phyloP scores from a whole-genome alignment of 768 basidiomycete species.

The Agaricus sinodeliciosus region DNA sequence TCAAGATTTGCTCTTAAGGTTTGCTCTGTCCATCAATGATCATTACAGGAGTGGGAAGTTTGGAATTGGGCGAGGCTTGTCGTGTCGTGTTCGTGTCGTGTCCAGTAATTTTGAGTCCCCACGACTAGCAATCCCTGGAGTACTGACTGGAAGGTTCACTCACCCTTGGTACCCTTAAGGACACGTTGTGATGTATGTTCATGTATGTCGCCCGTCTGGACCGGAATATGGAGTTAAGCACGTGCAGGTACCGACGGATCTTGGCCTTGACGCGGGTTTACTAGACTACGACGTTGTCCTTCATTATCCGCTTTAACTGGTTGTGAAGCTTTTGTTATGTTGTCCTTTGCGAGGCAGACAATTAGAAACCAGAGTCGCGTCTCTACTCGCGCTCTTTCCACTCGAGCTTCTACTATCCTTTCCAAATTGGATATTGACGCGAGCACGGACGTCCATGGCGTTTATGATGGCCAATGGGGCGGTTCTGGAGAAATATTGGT shows the following conservation, averaged over 20 bases:
- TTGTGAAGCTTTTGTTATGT: neutral
- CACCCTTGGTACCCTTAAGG: too few species aligned
- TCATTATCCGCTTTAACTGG: neutral
- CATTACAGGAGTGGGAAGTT: too few species aligned
- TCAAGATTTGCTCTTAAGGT: too few species aligned
- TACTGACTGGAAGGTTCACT: too few species aligned
- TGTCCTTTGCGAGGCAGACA: slow-evolving; percentile 1
- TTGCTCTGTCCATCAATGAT: too few species aligned
- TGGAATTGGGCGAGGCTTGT: too few species aligned
- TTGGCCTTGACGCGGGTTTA: neutral
- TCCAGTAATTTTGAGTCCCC: too few species aligned
- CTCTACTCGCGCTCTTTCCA: slow-evolving; percentile 46
- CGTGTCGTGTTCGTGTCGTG: too few species aligned
- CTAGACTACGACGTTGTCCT: neutral
- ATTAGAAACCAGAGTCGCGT: neutral
- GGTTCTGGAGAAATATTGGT: slow-evolving; percentile 66
- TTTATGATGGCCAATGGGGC: slow-evolving; percentile 80
- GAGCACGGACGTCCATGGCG: slow-evolving; percentile 55
- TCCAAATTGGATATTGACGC: slow-evolving; percentile 55
- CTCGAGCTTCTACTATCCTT: slow-evolving; percentile 63
- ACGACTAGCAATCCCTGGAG: too few species aligned
- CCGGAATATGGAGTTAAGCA: neutral
- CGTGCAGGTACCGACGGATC: slow-evolving; percentile 8
- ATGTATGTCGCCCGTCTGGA: too few species aligned
- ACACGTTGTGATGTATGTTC: too few species aligned